Percentiles rank a stretch among this genome's conserved stretches.
Evolutionary conservation across 345 rosid genomes (phyloP).

Genomic region (Gossypium arboreum): DNA sequence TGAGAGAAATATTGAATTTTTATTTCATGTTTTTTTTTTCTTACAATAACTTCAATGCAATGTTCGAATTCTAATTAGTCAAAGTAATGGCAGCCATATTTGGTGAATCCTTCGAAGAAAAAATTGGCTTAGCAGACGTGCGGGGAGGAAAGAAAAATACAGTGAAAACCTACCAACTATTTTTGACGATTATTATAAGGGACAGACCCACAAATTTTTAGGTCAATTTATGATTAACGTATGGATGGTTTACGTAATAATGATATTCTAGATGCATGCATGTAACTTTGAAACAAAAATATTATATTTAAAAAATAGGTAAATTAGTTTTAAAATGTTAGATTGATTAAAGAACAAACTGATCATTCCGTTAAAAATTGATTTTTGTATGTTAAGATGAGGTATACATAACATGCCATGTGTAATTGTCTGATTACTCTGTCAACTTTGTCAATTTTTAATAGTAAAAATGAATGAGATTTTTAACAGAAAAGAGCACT

Average conservation of each 20-base stretch:
- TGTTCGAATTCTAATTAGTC: not conserved
- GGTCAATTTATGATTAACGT: not conserved
- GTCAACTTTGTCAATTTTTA: no score
- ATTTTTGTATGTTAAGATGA: no score
- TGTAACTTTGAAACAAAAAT: not conserved
- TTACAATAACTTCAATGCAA: not conserved
- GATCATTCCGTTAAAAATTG: no score
- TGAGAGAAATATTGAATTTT: not conserved
- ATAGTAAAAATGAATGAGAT: no score
- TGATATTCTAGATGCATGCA: not conserved
- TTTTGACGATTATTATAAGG: not conserved
- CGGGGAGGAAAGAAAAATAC: not conserved
- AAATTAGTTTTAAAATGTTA: no score
- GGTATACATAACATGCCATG: no score
- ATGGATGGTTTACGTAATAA: not conserved
- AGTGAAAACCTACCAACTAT: not conserved
- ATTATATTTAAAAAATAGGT: no score
- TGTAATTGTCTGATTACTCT: no score
- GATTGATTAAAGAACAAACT: accelerated
- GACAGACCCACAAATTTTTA: not conserved
- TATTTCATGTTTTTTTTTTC: not conserved
- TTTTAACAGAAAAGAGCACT: no score
- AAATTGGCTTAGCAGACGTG: not conserved
- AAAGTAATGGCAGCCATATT: conserved; percentile 2
- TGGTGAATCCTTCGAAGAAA: not conserved